phyloP scores from a whole-genome alignment of 257 asterid genomes.

The Voacanga thouarsii region DNA sequence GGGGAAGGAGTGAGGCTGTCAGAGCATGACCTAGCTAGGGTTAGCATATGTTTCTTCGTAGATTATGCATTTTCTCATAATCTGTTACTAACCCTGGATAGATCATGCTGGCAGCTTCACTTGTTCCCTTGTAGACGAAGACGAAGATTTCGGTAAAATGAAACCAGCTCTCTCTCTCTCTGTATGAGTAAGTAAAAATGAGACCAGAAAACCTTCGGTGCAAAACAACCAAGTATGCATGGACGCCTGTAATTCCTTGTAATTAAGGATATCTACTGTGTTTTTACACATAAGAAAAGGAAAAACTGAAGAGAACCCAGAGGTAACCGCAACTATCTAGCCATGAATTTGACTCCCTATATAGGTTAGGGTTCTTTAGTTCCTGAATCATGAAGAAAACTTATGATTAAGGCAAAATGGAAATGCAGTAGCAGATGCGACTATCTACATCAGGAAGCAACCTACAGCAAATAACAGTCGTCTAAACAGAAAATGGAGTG shows the following conservation, averaged over 20 bases:
- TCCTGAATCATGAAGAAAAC: too few species aligned
- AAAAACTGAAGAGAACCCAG: too few species aligned
- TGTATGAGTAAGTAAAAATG: background rate
- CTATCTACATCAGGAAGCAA: too few species aligned
- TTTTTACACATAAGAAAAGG: too few species aligned
- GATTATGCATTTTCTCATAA: background rate
- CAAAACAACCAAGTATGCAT: background rate
- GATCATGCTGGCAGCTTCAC: slow-evolving; percentile 99
- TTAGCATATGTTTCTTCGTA: slow-evolving; percentile 6
- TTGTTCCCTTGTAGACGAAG: slow-evolving; percentile 47
- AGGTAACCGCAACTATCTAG: too few species aligned
- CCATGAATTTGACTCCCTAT: too few species aligned
- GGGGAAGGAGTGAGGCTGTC: slow-evolving; percentile 99
- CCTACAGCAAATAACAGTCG: too few species aligned
- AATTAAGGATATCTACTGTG: too few species aligned
- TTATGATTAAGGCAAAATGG: background rate
- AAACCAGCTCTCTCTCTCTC: background rate
- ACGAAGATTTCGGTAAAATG: slow-evolving; percentile 12
- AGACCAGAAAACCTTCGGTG: background rate
- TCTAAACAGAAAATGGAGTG: too few species aligned
- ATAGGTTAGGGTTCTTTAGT: too few species aligned
- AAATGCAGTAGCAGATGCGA: too few species aligned
- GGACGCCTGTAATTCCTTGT: too few species aligned
- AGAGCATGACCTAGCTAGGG: slow-evolving; percentile 86
- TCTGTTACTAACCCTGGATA: slow-evolving; percentile 37